These are phyloP conservation scores for Ceratocystiopsis minuta DNA, from an alignment of 2,329 filamentous ascomycete species.

Conservation along the genomic window DNA sequence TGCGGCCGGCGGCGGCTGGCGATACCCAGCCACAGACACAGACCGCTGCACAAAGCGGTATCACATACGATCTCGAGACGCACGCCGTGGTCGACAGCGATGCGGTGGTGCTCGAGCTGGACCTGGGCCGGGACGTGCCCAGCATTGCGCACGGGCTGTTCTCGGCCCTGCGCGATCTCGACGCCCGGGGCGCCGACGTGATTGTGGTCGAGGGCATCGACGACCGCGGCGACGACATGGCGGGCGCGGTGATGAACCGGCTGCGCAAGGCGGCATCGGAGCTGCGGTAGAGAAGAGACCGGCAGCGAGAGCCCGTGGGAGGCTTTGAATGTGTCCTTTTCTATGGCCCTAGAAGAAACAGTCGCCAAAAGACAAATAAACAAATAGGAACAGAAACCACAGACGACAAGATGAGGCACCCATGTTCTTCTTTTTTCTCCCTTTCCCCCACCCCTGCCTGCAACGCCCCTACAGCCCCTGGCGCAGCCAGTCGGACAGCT, in stretches of 20 bases:
- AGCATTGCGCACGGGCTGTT: conserved; percentile 78
- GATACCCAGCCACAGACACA: conserved; percentile 4
- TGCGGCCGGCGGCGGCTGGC: no score
- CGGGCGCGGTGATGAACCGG: conserved; percentile 73
- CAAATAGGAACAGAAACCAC: no score
- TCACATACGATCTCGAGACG: conserved; percentile 18
- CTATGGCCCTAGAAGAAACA: no score
- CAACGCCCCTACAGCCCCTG: conserved; percentile 54
- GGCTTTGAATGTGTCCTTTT: background rate
- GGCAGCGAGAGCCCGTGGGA: conserved; percentile 5
- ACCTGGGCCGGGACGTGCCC: conserved; percentile 51
- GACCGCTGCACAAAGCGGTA: no score
- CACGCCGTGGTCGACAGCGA: conserved; percentile 19
- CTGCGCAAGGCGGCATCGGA: conserved; percentile 58
- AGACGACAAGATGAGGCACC: no score
- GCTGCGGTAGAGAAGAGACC: conserved; percentile 20
- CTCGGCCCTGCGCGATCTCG: conserved; percentile 68
- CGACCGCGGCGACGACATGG: conserved; percentile 65
- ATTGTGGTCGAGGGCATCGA: conserved; percentile 85
- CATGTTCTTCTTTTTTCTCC: no score
- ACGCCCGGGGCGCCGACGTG: conserved; percentile 57
- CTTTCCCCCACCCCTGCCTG: no score
- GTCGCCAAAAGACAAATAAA: no score
- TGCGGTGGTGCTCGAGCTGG: conserved; percentile 42
- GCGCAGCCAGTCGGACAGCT: conserved; percentile 77